Conservation (phyloP, 441 rosid species). For the Erodium texanum region DNA sequence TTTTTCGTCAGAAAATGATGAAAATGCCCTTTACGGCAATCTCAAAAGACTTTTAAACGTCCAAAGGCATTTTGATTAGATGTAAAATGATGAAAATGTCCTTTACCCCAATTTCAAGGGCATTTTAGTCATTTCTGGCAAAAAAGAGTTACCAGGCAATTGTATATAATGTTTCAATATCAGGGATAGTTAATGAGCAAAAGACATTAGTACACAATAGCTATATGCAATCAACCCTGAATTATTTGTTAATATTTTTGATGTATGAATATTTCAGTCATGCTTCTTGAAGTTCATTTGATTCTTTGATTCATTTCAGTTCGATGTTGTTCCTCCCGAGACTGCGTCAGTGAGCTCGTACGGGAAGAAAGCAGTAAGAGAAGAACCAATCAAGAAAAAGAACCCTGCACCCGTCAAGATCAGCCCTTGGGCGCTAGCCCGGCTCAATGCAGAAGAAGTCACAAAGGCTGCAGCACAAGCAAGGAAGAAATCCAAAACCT, state of each 20-base stretch:
- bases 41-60: too few species aligned
- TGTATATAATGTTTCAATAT: too few species aligned
- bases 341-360: constrained; percentile 80
- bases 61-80: too few species aligned
- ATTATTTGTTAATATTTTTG: not conserved
- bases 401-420: constrained; percentile 68
- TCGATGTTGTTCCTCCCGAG: constrained; percentile 97
- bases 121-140: too few species aligned
- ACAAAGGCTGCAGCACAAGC: constrained; percentile 97
- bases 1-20: too few species aligned
- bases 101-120: too few species aligned
- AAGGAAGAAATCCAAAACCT: constrained; percentile 73
- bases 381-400: constrained; percentile 69
- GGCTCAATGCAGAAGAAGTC: constrained; percentile 88
- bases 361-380: constrained; percentile 56
- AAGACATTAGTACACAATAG: too few species aligned
- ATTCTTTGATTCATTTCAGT: constrained; percentile 27
- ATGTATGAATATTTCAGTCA: not conserved
- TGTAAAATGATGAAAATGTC: too few species aligned
- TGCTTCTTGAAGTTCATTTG: not conserved
- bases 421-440: constrained; percentile 93
- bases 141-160: too few species aligned
- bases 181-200: too few species aligned
- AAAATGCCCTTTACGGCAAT: too few species aligned
- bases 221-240: too few species aligned